Evolutionary conservation across 176 grass and related monocot species (phyloP).

Genomic region (Zizania latifolia): DNA sequence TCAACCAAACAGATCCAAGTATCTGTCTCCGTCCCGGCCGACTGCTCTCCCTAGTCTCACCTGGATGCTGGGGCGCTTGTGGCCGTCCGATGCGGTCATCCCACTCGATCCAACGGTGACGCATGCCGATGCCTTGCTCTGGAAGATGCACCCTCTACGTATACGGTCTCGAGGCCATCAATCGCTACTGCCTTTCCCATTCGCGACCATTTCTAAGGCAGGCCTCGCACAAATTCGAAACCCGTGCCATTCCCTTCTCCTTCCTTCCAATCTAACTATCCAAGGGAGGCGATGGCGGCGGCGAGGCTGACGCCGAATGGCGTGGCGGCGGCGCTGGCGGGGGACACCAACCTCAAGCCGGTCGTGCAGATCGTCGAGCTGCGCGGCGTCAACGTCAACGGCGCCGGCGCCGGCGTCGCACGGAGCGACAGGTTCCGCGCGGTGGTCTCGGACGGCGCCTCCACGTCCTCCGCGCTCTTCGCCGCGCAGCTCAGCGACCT

Average conservation of each 20-base stretch:
- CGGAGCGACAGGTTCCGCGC: constrained; percentile 52
- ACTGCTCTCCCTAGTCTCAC: too few relatives aligned
- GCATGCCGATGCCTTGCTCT: background rate
- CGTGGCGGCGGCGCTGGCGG: constrained; percentile 39
- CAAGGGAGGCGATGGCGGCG: background rate
- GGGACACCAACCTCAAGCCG: constrained; percentile 59
- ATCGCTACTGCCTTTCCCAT: constrained; percentile 9
- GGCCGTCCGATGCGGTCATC: background rate
- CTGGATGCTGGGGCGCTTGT: background rate
- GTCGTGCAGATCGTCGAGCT: constrained; percentile 66
- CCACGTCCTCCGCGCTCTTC: constrained; percentile 38
- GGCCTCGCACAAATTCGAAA: background rate
- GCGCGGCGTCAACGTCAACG: constrained; percentile 34
- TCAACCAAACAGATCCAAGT: too few relatives aligned
- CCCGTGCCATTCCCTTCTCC: background rate
- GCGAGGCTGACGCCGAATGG: constrained; percentile 57
- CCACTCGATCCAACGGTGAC: background rate
- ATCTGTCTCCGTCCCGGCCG: too few relatives aligned
- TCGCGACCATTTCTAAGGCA: background rate
- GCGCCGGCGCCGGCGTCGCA: background rate
- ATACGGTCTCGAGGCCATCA: background rate
- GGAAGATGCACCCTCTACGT: background rate
- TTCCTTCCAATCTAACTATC: background rate
- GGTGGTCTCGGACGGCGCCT: constrained; percentile 56
- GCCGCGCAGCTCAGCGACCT: constrained; percentile 55